These are phyloP conservation scores for Catenaria anguillulae DNA, from an alignment of 371 early-diverging fungal species.

Conservation along the genomic window DNA sequence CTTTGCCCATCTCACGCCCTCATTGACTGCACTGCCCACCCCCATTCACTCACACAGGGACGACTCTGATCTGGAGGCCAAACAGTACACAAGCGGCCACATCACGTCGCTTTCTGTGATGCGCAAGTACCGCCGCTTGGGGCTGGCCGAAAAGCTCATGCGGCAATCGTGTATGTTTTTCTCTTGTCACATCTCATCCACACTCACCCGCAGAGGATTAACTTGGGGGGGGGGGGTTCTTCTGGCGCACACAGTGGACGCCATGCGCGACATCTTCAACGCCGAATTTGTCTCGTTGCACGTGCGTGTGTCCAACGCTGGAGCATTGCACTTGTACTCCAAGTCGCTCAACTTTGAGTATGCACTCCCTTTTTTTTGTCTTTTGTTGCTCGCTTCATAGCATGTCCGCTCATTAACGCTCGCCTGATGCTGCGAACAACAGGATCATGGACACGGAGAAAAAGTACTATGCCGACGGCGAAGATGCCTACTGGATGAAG, in stretches of 20 bases:
- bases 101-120: constrained; percentile 92
- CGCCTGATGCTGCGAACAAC: too few relatives aligned
- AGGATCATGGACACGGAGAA: constrained; percentile 79
- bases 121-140: constrained; percentile 86
- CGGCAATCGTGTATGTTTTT: constrained; percentile 56
- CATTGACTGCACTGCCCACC: not conserved
- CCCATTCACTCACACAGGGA: constrained; percentile 22
- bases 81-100: constrained; percentile 73
- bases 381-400: too few relatives aligned
- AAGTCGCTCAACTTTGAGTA: constrained; percentile 82
- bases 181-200: constrained; percentile 1
- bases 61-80: constrained; percentile 78
- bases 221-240: not conserved
- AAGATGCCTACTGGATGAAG: constrained; percentile 70
- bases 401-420: too few relatives aligned
- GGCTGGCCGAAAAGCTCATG: constrained; percentile 91
- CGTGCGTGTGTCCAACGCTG: constrained; percentile 85
- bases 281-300: constrained; percentile 83
- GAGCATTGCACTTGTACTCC: constrained; percentile 80
- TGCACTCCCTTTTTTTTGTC: too few relatives aligned
- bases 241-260: constrained; percentile 24
- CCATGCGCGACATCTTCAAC: constrained; percentile 77
- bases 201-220: not conserved
- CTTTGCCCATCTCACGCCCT: not conserved
- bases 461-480: constrained; percentile 96